phyloP scores from a whole-genome alignment of 2,329 filamentous ascomycete genomes.

The Aspergillus felis region DNA sequence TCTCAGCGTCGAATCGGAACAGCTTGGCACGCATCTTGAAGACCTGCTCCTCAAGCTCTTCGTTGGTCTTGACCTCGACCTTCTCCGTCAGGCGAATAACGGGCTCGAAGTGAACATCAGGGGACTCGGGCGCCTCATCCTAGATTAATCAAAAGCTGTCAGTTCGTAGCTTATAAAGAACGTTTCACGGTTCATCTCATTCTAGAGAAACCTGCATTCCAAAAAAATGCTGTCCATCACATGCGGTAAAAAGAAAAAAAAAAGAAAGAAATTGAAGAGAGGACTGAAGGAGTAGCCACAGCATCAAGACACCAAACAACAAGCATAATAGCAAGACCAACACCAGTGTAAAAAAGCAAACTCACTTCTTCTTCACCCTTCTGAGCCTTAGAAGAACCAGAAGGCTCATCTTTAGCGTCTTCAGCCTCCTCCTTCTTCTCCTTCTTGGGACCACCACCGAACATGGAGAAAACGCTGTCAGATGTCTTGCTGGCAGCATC shows the following conservation, averaged over 20 bases:
- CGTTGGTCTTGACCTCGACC: constrained; percentile 95
- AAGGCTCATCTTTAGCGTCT: constrained; percentile 79
- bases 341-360: constrained; percentile 14
- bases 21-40: constrained; percentile 99
- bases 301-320: constrained; percentile 2
- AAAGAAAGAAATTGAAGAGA: constrained; percentile 5
- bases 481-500: constrained; percentile 40
- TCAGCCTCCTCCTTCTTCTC: constrained; percentile 78
- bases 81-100: constrained; percentile 95
- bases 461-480: constrained; percentile 88
- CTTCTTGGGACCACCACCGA: constrained; percentile 95
- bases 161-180: not conserved
- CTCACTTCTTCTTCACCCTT: constrained; percentile 57
- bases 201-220: not conserved
- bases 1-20: constrained; percentile 93
- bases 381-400: constrained; percentile 81
- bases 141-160: constrained; percentile 19
- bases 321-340: constrained; percentile 8
- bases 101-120: constrained; percentile 95
- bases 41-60: constrained; percentile 92
- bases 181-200: not conserved
- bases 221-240: not conserved
- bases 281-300: not conserved
- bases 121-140: constrained; percentile 78
- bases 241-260: not conserved